phyloP scores from a whole-genome alignment of 2,329 filamentous ascomycete species.

The Alternaria conjuncta region DNA sequence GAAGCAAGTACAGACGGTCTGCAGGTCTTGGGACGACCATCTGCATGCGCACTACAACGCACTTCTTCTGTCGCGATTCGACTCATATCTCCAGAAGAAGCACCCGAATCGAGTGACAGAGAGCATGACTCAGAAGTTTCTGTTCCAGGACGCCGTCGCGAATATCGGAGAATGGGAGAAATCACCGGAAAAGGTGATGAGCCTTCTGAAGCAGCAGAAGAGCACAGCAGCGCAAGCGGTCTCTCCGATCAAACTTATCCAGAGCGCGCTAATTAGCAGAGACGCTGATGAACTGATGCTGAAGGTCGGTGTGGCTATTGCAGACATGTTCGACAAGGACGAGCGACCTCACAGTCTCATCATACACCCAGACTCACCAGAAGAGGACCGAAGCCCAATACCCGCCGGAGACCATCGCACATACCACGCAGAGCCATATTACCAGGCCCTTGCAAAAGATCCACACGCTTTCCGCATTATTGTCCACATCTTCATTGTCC shows the following conservation, averaged over 20 bases:
- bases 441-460: slow-evolving; percentile 47
- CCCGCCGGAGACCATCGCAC: slow-evolving; percentile 25
- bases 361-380: slow-evolving; percentile 36
- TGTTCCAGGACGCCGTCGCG: slow-evolving; percentile 69
- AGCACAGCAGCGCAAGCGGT: slow-evolving; percentile 65
- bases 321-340: slow-evolving; percentile 44
- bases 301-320: slow-evolving; percentile 53
- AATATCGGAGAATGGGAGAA: slow-evolving; percentile 64
- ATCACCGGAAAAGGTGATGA: slow-evolving; percentile 64
- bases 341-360: slow-evolving; percentile 37
- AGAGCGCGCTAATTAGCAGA: slow-evolving; percentile 75
- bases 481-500: slow-evolving; percentile 66
- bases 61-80: slow-evolving; percentile 80
- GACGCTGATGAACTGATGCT: slow-evolving; percentile 55
- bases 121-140: slow-evolving; percentile 64
- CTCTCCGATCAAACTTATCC: slow-evolving; percentile 74
- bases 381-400: slow-evolving; percentile 24
- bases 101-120: slow-evolving; percentile 60
- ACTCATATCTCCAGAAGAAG: slow-evolving; percentile 68
- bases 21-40: slow-evolving; percentile 82
- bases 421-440: slow-evolving; percentile 32
- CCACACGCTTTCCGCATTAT: slow-evolving; percentile 54
- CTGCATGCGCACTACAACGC: slow-evolving; percentile 89
- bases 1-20: slow-evolving; percentile 76
- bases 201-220: slow-evolving; percentile 63